phyloP scores from a whole-genome alignment of 1,139 yeast genomes.

The Scheffersomyces stambukii region DNA sequence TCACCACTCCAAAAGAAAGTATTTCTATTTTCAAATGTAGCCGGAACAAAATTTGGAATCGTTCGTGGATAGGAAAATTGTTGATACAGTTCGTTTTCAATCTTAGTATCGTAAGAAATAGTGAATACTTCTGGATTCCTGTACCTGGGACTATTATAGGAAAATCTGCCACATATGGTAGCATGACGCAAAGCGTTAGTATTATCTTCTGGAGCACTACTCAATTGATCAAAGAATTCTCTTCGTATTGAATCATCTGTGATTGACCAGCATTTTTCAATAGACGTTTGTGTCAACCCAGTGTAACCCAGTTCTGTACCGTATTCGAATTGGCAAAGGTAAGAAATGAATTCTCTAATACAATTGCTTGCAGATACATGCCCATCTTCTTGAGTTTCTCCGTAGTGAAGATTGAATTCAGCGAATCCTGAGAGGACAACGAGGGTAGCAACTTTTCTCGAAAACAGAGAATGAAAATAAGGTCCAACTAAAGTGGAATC shows the following conservation, averaged over 20 bases:
- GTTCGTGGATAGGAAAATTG: too few relatives aligned
- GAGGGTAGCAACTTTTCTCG: too few relatives aligned
- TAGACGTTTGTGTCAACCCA: constrained; percentile 9
- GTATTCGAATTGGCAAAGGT: constrained; percentile 6
- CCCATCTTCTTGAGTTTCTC: constrained; percentile 27
- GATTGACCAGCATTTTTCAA: constrained; percentile 33
- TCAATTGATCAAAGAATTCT: constrained; percentile 12
- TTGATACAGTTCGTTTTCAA: too few relatives aligned
- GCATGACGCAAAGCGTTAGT: constrained; percentile 1
- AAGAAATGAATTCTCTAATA: too few relatives aligned
- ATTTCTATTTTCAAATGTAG: constrained; percentile 2
- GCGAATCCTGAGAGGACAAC: too few relatives aligned
- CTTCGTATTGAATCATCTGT: constrained; percentile 24
- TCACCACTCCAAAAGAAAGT: constrained; percentile 29
- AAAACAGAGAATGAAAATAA: too few relatives aligned
- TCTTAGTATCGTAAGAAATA: too few relatives aligned
- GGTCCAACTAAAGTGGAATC: too few relatives aligned
- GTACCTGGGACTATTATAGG: constrained; percentile 23
- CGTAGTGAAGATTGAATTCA: constrained; percentile 21
- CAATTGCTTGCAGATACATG: too few relatives aligned
- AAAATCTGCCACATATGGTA: constrained; percentile 19
- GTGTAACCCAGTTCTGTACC: constrained; percentile 2
- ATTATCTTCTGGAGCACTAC: neutral
- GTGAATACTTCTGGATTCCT: constrained; percentile 14
- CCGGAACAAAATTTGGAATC: constrained; percentile 2